Evolutionary conservation across 2,329 filamentous ascomycete genomes (phyloP).

Genomic region (Furcasterigmium furcatum): DNA sequence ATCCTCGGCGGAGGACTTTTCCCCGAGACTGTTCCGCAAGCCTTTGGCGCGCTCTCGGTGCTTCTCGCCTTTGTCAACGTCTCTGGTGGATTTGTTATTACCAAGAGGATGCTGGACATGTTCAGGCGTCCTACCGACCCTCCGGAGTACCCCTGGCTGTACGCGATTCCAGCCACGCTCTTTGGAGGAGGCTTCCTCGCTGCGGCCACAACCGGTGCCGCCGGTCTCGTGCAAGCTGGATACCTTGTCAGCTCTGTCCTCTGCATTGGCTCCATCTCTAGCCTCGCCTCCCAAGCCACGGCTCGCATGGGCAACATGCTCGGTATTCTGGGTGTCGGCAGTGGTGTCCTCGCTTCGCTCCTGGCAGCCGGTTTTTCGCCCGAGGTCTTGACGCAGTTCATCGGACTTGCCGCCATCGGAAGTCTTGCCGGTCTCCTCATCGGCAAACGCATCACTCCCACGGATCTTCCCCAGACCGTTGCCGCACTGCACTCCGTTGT

Average conservation of each 20-base stretch:
- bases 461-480: conserved; percentile 84
- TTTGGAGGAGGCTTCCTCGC: conserved; percentile 81
- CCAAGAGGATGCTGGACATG: conserved; percentile 92
- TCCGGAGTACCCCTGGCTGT: conserved; percentile 84
- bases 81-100: conserved; percentile 85
- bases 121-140: conserved; percentile 83
- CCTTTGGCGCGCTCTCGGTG: conserved; percentile 75
- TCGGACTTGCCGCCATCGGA: conserved; percentile 70
- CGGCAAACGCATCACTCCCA: conserved; percentile 82
- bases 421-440: conserved; percentile 65
- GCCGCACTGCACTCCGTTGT: conserved; percentile 88
- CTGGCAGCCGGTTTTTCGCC: conserved; percentile 77
- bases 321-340: conserved; percentile 79
- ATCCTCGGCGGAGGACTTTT: conserved; percentile 80
- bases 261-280: conserved; percentile 80
- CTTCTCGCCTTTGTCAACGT: conserved; percentile 86
- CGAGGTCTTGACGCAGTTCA: conserved; percentile 77
- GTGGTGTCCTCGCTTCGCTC: conserved; percentile 79
- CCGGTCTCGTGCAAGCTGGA: conserved; percentile 80
- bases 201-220: conserved; percentile 76
- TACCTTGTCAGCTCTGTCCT: conserved; percentile 82
- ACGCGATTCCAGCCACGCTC: conserved; percentile 70
- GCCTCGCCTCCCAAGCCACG: conserved; percentile 77
- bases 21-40: conserved; percentile 75
- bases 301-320: conserved; percentile 83